Evolutionary conservation across 805 yeast genomes (phyloP).

Genomic region (Hanseniaspora mollemarum): DNA sequence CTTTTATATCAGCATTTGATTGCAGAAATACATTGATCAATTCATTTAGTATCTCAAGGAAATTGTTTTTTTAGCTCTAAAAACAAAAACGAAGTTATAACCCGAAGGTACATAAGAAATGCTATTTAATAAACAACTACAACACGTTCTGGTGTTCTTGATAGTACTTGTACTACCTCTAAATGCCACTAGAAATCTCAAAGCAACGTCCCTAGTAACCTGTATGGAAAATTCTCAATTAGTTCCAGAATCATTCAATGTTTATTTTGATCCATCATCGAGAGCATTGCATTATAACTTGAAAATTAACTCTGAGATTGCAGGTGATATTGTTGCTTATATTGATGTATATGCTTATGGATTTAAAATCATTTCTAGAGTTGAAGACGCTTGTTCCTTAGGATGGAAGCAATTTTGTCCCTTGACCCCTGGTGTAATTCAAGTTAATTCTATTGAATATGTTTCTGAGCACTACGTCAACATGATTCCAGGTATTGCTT

Average conservation of each 20-base stretch:
- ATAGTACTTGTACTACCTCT: neutral
- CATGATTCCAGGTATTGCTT: conserved; percentile 74
- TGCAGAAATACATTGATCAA: too few relatives aligned
- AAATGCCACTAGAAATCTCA: conserved; percentile 31
- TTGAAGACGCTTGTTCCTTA: conserved; percentile 49
- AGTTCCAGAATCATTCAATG: conserved; percentile 63
- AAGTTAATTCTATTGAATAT: conserved; percentile 59
- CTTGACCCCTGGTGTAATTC: conserved; percentile 66
- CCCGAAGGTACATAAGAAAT: too few relatives aligned
- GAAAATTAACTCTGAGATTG: conserved; percentile 56
- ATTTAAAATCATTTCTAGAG: conserved; percentile 48
- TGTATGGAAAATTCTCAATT: conserved; percentile 71
- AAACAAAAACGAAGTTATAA: too few relatives aligned
- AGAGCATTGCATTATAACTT: conserved; percentile 56
- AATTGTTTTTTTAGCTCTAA: neutral
- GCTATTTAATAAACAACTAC: too few relatives aligned
- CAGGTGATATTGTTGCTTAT: conserved; percentile 56
- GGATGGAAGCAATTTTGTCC: conserved; percentile 87
- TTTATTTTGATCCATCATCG: conserved; percentile 62
- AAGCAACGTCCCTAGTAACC: conserved; percentile 70
- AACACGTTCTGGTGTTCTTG: too few relatives aligned
- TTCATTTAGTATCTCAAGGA: neutral
- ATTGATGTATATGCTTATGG: conserved; percentile 80
- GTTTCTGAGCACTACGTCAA: conserved; percentile 39
- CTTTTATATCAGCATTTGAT: too few relatives aligned